Conservation (phyloP, 1,139 yeast species). For the Blastobotrys elegans region DNA sequence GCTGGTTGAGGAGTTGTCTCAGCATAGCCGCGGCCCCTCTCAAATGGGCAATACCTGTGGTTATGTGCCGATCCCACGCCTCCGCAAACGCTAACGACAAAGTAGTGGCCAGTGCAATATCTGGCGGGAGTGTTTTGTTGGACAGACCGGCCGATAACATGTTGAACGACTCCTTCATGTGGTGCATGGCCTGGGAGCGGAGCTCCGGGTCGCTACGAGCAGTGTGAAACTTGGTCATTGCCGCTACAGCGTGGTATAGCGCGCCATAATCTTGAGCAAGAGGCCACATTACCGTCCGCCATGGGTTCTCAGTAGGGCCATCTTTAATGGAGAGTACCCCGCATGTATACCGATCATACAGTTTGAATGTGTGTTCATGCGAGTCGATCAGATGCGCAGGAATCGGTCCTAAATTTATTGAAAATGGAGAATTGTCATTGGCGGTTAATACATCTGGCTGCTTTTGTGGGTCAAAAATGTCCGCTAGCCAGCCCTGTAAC, state of each 20-base stretch:
- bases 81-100: slow-evolving; percentile 59
- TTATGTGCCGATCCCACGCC: slow-evolving; percentile 62
- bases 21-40: slow-evolving; percentile 64
- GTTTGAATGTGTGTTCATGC: slow-evolving; percentile 30
- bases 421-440: not conserved
- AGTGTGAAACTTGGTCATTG: slow-evolving; percentile 62
- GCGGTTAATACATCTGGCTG: not conserved
- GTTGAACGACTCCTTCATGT: slow-evolving; percentile 56
- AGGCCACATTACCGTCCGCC: slow-evolving; percentile 58
- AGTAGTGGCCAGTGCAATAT: slow-evolving; percentile 61
- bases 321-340: slow-evolving; percentile 59
- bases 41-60: slow-evolving; percentile 63
- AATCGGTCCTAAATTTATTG: not conserved
- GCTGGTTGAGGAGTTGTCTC: slow-evolving; percentile 25
- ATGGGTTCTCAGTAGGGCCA: slow-evolving; percentile 61
- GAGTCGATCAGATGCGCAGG: slow-evolving; percentile 14
- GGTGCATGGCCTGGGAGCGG: slow-evolving; percentile 47
- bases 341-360: slow-evolving; percentile 37
- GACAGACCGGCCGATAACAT: slow-evolving; percentile 57
- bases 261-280: slow-evolving; percentile 50
- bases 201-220: slow-evolving; percentile 45
- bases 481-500: slow-evolving; percentile 9
- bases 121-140: slow-evolving; percentile 48
- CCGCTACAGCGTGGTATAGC: slow-evolving; percentile 55
- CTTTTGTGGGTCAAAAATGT: slow-evolving; percentile 4